Conservation (phyloP, 2,329 filamentous ascomycete species). For the Ophiosphaerella herpotricha region DNA sequence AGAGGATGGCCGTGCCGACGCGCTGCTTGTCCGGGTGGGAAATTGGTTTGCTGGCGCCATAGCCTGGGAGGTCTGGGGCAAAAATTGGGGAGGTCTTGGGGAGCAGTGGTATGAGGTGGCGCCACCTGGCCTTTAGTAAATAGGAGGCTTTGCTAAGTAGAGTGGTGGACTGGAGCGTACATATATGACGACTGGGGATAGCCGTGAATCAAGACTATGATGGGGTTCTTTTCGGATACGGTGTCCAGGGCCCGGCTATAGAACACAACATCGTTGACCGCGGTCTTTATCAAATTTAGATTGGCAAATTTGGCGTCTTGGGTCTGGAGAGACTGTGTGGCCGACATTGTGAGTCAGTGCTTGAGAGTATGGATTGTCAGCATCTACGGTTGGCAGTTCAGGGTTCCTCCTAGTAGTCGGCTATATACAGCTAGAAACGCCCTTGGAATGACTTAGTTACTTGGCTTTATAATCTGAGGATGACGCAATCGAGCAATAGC, state of each 20-base stretch:
- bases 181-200: conserved; percentile 40
- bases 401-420: not conserved
- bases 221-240: conserved; percentile 32
- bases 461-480: not conserved
- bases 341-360: conserved; percentile 12
- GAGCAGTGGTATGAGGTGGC: conserved; percentile 38
- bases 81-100: conserved; percentile 32
- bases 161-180: conserved; percentile 9
- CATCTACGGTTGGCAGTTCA: not conserved
- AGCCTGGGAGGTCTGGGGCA: conserved; percentile 39
- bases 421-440: not conserved
- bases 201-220: conserved; percentile 39
- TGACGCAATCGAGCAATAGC: conserved; percentile 7
- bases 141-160: not conserved
- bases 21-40: conserved; percentile 34
- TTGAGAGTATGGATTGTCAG: no score
- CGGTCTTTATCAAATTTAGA: conserved; percentile 33
- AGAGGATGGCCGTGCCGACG: conserved; percentile 30
- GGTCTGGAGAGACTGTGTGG: conserved; percentile 23
- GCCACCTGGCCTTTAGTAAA: conserved; percentile 26
- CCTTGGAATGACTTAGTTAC: not conserved
- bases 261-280: conserved; percentile 31
- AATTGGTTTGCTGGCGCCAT: conserved; percentile 34
- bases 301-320: conserved; percentile 37
- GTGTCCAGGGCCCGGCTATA: conserved; percentile 32